Base-by-base conservation (phyloP, 176 grass and related monocot genomes). In the Aechmea fasciata region DNA sequence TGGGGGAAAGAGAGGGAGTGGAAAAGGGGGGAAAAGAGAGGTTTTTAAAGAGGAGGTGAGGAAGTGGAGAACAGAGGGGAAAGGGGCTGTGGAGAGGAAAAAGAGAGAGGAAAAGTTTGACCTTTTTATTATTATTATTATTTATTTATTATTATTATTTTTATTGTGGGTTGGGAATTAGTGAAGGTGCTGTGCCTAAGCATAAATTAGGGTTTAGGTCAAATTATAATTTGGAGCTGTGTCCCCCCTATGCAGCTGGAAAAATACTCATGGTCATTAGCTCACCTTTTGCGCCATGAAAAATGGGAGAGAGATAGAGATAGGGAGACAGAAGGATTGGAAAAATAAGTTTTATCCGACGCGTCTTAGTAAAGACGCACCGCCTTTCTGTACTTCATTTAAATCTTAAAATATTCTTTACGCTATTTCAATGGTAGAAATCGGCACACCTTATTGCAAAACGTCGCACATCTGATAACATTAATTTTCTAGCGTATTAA, bases 71-170 rank as follows among this genome's bases (percentile, higher is more conserved):
- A 10, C 17, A 50, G 63, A 69, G 20, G 24, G 25, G 61, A 66
- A 62, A 69, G 66, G 62, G 52, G 13, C 29, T 57, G 49, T 25
- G 47, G 67, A 71, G 65, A 64, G 67, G 50, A 33, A 69, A 69
- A 52, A 70, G 22, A 23, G 52, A 67, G 70, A 67, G 63, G 76
- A 65, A 63, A 65, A 63, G 76, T 79, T 79, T 79, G 68, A 79
- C 76, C 76, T 71, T 78, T 69, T 70, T 69, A 47, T 64, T 51
- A 13, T 65, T 26, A 7, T 41, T 41, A 41, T 41, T 41, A 41
- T 41, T 41, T 41, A 41, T 41, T 41, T 41, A 7, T 41, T 33
- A 33, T 33, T 33, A 33, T 5, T 33, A 33, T 5, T n/a, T n/a
- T n/a, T 33, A 33, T 6, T 33, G 5, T 6, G 33, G 0, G 33